These are phyloP conservation scores for Phytopythium litorale DNA, from an alignment of 352 stramenopile genomes.

Conservation along the genomic window DNA sequence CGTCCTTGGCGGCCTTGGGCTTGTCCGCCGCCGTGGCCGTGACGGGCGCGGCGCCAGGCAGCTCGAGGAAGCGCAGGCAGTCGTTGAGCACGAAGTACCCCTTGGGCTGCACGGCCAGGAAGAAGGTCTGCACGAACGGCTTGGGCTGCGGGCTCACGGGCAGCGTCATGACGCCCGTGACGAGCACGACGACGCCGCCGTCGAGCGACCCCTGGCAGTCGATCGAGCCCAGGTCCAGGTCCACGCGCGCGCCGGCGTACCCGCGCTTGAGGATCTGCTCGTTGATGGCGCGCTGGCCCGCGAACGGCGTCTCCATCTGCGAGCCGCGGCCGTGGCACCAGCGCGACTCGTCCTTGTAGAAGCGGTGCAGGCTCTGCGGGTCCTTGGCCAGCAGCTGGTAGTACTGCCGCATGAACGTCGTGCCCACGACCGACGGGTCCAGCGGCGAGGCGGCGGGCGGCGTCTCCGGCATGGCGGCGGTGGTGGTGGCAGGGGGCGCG, in stretches of 20 bases:
- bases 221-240: constrained; percentile 81
- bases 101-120: constrained; percentile 83
- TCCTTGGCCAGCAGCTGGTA: constrained; percentile 86
- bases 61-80: constrained; percentile 80
- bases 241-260: constrained; percentile 72
- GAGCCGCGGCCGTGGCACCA: constrained; percentile 81
- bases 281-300: constrained; percentile 77
- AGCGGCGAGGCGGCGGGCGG: constrained; percentile 12
- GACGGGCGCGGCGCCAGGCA: constrained; percentile 24
- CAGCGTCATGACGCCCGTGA: constrained; percentile 86
- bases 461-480: constrained; percentile 45
- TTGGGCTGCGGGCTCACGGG: constrained; percentile 38
- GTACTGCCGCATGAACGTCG: constrained; percentile 89
- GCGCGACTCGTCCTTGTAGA: constrained; percentile 85
- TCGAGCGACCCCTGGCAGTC: constrained; percentile 76
- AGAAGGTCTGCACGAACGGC: constrained; percentile 88
- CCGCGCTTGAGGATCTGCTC: constrained; percentile 77
- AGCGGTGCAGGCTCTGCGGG: constrained; percentile 80
- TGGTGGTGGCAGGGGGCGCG: background rate
- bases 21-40: constrained; percentile 13
- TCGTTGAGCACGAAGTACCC: constrained; percentile 89
- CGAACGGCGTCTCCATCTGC: constrained; percentile 77
- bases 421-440: constrained; percentile 50
- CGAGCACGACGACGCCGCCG: constrained; percentile 77
- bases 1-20: constrained; percentile 18